Conservation (phyloP, 2,329 filamentous ascomycete genomes). For the Zopfia rhizophila region DNA sequence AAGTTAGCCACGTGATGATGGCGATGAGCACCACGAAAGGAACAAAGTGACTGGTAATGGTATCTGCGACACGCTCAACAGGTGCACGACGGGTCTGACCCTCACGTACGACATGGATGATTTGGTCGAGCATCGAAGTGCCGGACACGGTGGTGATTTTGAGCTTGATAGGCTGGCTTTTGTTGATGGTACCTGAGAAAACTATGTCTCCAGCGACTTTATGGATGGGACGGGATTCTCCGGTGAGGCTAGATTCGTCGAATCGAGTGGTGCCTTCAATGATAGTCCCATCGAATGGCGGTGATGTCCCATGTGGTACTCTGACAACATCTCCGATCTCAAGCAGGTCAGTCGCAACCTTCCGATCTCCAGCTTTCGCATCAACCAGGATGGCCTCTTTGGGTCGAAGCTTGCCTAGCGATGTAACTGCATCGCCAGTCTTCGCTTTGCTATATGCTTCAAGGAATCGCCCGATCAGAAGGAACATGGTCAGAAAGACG, state of each 20-base stretch:
- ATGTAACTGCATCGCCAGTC: constrained; percentile 85
- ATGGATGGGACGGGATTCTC: constrained; percentile 74
- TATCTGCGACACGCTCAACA: constrained; percentile 78
- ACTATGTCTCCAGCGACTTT: constrained; percentile 73
- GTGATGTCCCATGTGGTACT: constrained; percentile 81
- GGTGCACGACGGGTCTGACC: constrained; percentile 80
- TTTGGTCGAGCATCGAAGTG: constrained; percentile 81
- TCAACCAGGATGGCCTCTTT: constrained; percentile 78
- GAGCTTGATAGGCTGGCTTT: constrained; percentile 70
- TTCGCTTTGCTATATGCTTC: constrained; percentile 94
- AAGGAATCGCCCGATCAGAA: constrained; percentile 77
- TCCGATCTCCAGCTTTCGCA: constrained; percentile 49
- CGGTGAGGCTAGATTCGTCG: constrained; percentile 90
- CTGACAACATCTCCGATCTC: constrained; percentile 67
- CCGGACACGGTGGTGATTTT: constrained; percentile 73
- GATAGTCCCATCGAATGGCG: constrained; percentile 81
- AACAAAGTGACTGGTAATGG: constrained; percentile 80
- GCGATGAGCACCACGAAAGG: constrained; percentile 76
- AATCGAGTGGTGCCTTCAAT: constrained; percentile 70
- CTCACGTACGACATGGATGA: constrained; percentile 79
- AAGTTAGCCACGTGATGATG: constrained; percentile 75
- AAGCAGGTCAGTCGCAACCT: constrained; percentile 73
- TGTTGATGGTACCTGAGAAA: constrained; percentile 80
- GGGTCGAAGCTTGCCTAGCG: constrained; percentile 80
- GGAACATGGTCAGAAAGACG: constrained; percentile 89